Evolutionary conservation across 257 asterid species (phyloP), one percentile per base, ranked within the genome.

Genomic region (Paulownia fortunei): DNA sequence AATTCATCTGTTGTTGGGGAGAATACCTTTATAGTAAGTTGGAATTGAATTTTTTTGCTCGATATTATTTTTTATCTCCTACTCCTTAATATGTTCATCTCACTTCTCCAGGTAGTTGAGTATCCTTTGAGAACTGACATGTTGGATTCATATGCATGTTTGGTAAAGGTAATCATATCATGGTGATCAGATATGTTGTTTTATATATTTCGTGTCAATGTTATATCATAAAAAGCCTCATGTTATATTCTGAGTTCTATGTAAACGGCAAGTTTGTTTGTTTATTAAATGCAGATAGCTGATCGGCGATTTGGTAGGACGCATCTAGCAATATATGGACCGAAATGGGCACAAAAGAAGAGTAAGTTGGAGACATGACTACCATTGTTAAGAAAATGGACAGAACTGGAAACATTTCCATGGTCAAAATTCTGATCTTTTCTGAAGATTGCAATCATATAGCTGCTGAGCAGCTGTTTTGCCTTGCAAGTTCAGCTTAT

Each of bases 221-320:
- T 64, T 68, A 13, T 68, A 21, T 68, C 47, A 41, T 74, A 23
- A 8, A 23, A 9, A 8, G 12, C 42, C 12, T 24, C 0, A 23
- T 58, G 30, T 55, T 44, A 46, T 47, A 51, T 52, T 67, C 65
- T 18, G 44, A 21, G 8, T 12, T 18, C 6, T 36, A 60, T 72
- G 41, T 24, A 16, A 42, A 36, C 13, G 19, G 51, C 27, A 16
- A 64, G 19, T 37, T 51, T 41, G 8, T 34, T 49, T 60, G 9
- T 56, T 19, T 54, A n/a, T 79, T 21, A 65, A 72, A 37, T 78
- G 85, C 89, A 96, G 99, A 89, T 96, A 86, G 91, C 98, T 82
- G 99, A 93, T 85, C 84, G 98, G 85, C 77, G 97, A 78, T 93
- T 96, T 89, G 98, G 99, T n/a, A 89, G 99, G 80, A 96, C 99